These are phyloP conservation scores for Escovopsis sp. DNA, from an alignment of 2,329 filamentous ascomycete species.

Conservation along the genomic window DNA sequence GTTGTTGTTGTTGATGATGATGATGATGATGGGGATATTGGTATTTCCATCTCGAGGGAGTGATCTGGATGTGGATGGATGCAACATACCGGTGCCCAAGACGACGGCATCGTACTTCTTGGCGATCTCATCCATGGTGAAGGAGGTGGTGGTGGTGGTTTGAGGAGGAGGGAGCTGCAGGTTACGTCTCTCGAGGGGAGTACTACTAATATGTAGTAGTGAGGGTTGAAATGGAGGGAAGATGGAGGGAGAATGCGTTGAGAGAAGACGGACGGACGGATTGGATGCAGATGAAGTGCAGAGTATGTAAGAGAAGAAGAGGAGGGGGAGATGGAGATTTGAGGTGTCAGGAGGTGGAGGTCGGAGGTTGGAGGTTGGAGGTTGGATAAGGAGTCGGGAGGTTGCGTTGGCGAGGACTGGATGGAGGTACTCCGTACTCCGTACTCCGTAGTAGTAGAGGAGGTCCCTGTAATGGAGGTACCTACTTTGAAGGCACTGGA, in stretches of 20 bases:
- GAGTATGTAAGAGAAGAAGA: neutral
- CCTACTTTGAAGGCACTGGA: slow-evolving; percentile 4
- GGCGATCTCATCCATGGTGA: slow-evolving; percentile 77
- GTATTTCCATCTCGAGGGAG: too few relatives aligned
- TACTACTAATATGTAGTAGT: neutral
- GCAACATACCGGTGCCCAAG: slow-evolving; percentile 74
- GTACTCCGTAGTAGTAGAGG: too few relatives aligned
- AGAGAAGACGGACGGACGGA: too few relatives aligned
- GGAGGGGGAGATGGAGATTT: slow-evolving; percentile 1
- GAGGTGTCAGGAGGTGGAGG: neutral
- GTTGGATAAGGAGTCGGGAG: too few relatives aligned
- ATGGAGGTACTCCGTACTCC: neutral
- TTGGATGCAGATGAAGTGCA: too few relatives aligned
- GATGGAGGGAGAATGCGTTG: too few relatives aligned
- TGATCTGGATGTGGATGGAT: neutral
- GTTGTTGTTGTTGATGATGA: too few relatives aligned
- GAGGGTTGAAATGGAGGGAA: too few relatives aligned
- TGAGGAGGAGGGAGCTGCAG: neutral
- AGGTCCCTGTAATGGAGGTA: too few relatives aligned
- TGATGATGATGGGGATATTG: neutral
- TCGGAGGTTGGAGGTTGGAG: too few relatives aligned
- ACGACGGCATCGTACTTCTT: slow-evolving; percentile 98
- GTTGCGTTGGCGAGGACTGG: slow-evolving; percentile 3
- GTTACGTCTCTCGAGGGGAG: neutral
- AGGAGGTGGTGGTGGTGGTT: neutral